Conservation (phyloP, 2,329 filamentous ascomycete genomes). For the Colletotrichum sublineola region DNA sequence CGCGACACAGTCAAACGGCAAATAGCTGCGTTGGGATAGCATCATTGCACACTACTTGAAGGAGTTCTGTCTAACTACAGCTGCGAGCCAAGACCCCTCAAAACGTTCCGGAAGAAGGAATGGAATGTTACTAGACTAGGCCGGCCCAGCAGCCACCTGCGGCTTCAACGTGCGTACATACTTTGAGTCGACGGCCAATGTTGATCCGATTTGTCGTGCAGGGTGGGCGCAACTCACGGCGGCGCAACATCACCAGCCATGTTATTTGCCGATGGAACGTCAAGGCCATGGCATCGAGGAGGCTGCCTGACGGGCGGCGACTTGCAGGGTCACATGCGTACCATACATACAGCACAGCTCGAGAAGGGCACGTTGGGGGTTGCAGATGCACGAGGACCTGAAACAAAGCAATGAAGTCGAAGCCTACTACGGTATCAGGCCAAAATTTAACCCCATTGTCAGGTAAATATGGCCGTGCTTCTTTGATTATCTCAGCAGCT, state of each 20-base stretch:
- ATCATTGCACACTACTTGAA: background rate
- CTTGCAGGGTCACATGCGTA: conserved; percentile 29
- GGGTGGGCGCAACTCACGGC: conserved; percentile 9
- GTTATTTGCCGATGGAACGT: conserved; percentile 33
- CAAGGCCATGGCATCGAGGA: conserved; percentile 32
- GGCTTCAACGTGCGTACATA: background rate
- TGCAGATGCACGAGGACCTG: conserved; percentile 27
- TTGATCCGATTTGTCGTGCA: conserved; percentile 7
- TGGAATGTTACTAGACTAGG: conserved; percentile 16
- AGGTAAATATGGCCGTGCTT: too few relatives aligned
- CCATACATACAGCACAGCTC: conserved; percentile 26
- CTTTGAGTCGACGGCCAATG: conserved; percentile 18
- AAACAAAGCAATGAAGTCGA: conserved; percentile 40
- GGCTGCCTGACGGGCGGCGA: conserved; percentile 34
- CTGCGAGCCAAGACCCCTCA: conserved; percentile 35
- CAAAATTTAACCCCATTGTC: too few relatives aligned
- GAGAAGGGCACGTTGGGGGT: conserved; percentile 19
- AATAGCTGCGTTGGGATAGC: conserved; percentile 2
- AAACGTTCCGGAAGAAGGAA: conserved; percentile 37
- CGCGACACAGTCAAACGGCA: conserved; percentile 14
- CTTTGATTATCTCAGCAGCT: too few relatives aligned
- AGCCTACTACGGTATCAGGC: too few relatives aligned
- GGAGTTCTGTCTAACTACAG: conserved; percentile 25
- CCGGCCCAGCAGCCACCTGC: background rate
- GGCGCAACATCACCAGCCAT: conserved; percentile 15